Base-by-base conservation (phyloP, 257 asterid species). In the Nicotiana tomentosiformis region DNA sequence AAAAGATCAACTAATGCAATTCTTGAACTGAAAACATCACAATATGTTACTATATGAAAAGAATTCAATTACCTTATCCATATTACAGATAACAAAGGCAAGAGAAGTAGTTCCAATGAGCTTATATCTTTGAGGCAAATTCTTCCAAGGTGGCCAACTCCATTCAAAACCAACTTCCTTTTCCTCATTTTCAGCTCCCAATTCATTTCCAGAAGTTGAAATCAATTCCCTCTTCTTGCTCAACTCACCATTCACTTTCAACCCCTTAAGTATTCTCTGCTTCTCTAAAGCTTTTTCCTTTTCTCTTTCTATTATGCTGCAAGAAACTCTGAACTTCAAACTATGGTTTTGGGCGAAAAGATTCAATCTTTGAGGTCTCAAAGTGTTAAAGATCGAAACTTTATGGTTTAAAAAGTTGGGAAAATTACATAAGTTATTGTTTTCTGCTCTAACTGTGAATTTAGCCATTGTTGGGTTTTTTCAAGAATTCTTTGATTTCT, bases 91-190 rank as follows among this genome's bases (percentile, higher is more conserved):
- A 87, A 94, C 93, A 81, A 96, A 96, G 62, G 99, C 99, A 61
- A 96, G 86, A 66, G 99, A 91, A 17, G 98, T 96, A 82, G 98
- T 93, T 83, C 98, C 98, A 78, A 96, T 90, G 68, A 96, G 97
- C 89, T 93, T 90, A 85, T 96, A 96, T 87, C 98, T 90, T 62
- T 84, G 91, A 83, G 99, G 99, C 18, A 96, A 87, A 87, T 92
- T 93, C 91, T 92, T 88, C 99, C 97, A 96, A 26, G 98, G 97
- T 17, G 93, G 91, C 99, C 97, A 93, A 85, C 88, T 86, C 97
- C 87, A 80, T 26, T 82, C 85, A 85, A 90, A 84, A 18, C 88
- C 96, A 88, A 82, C 88, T 78, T 85, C 53, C 23, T 74, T 86
- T 64, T 55, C 86, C 64, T 15, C 86, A 83, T 72, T 83, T 57